phyloP scores from a whole-genome alignment of 192 early-diverging fungal genomes.

The Dispira simplex region DNA sequence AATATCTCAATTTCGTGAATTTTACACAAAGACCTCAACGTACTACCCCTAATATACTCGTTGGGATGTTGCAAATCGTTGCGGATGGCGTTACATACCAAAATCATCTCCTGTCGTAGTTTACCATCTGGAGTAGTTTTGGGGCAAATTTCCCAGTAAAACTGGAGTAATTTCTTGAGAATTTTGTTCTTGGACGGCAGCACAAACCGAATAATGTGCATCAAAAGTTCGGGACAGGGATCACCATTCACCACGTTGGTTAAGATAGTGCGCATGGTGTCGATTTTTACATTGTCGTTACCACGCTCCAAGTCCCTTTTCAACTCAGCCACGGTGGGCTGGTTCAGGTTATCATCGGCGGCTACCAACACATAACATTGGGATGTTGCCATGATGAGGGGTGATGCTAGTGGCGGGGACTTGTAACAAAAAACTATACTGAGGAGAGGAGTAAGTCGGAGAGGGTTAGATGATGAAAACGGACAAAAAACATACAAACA shows the following conservation, averaged over 20 bases:
- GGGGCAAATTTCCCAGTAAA: slow-evolving; percentile 97
- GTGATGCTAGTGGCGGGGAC: neutral
- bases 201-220: slow-evolving; percentile 98
- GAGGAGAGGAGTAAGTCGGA: no score
- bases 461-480: no score
- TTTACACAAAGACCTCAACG: slow-evolving; percentile 90
- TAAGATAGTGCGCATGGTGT: slow-evolving; percentile 89
- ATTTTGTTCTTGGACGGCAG: slow-evolving; percentile 91
- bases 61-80: slow-evolving; percentile 98
- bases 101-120: slow-evolving; percentile 87
- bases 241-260: slow-evolving; percentile 88
- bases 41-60: slow-evolving; percentile 91
- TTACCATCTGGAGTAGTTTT: slow-evolving; percentile 83
- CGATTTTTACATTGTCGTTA: slow-evolving; percentile 82
- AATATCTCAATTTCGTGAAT: slow-evolving; percentile 87
- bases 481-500: no score
- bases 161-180: slow-evolving; percentile 91
- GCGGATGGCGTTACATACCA: slow-evolving; percentile 88
- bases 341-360: slow-evolving; percentile 44
- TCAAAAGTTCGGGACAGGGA: slow-evolving; percentile 69
- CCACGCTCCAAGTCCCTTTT: slow-evolving; percentile 73
- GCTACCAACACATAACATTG: slow-evolving; percentile 47
- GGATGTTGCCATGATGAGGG: slow-evolving; percentile 24
- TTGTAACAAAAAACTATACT: no score
- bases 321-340: slow-evolving; percentile 54